Base-by-base conservation (phyloP, 805 yeast genomes). In the Pichia cephalocereana region DNA sequence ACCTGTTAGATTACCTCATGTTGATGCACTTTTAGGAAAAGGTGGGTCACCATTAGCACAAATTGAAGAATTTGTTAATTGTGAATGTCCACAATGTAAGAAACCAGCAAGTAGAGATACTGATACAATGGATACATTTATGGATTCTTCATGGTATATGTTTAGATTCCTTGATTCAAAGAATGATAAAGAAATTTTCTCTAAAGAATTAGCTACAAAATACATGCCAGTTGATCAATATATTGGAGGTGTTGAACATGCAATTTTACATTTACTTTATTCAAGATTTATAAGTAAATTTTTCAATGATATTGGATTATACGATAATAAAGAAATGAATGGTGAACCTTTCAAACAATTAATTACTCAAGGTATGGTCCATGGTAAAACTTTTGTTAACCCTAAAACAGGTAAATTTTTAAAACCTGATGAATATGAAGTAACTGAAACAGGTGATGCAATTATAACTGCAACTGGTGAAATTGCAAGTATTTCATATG, bases 111-210 rank as follows among this genome's bases (percentile, higher is more conserved):
- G 76, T 48, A 75, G 99, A 57, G 99, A 93, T 54, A 87, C 98
- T 0, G 99, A 93, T 60, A 93, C 99, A 0, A 91, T 93, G 99
- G 99, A 93, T 61, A 93, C 99, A 0, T 93, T 93, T 60, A 91
- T 93, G 80, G 99, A 93, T 66, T 86, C 96, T 17, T 89, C 97
- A 4, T 93, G 99, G 99, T 93, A 93, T 65, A 86, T 77, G 64
- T 82, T 93, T 69, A 75, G 99, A 50, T 90, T 79, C 57, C 66
- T 82, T 2, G 98, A 93, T 62, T 70, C 95, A 0, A 67, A 79
- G 32, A 91, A 93, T 62, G 52, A 57, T 0, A 43, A 56, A 0
- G 54, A 60, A 39, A 85, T 87, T 1, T 88, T 91, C 58, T 67
- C 59, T 30, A 65, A 62, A 49, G 71, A 71, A 11, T 64, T 62